Evolutionary conservation across 176 grass and related monocot species (phyloP), one percentile per base, ranked within the genome.

Genomic region (Zea luxurians): DNA sequence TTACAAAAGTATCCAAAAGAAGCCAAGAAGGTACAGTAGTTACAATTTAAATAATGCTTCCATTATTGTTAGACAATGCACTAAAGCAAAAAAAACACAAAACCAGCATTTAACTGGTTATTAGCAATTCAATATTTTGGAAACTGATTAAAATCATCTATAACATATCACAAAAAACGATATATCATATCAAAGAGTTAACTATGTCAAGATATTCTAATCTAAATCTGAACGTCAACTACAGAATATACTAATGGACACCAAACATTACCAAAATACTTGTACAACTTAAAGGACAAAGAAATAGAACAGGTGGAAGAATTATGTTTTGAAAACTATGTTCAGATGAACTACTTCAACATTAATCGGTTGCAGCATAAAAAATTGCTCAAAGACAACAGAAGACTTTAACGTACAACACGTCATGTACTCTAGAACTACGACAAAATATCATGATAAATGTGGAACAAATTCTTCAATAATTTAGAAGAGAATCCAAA

Each of bases 131-230:
- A 45, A 37, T 73, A 46, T 9, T 47, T 83, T 17, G 54, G 13
- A 75, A 66, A 54, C 9, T 66, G 65, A 69, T 54, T 68, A n/a
- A 59, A 69, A 11, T 44, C 66, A 71, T 53, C 13, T 17, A 58
- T 68, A 67, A 64, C 20, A 41, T 37, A 82, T 73, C 12, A 2
- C 7, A 11, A 63, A 48, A 43, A 71, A 40, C 20, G 10, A 7
- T 4, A 49, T 12, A 63, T 36, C 13, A 49, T 6, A 35, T 36
- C 9, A 61, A 48, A 61, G 3, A 72, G 10, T 3, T 37, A 38
- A n/a, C 53, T 20, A 38, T 9, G 15, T 38, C 66, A 41, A 44
- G 72, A 59, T 49, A 61, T 52, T 52, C 38, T 10, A 8, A 66
- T 12, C 2, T 66, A 6, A 65, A 53, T 17, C 9, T 6, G 11